Evolutionary conservation across 805 yeast species (phyloP).

Genomic region (Candida ovalis): DNA sequence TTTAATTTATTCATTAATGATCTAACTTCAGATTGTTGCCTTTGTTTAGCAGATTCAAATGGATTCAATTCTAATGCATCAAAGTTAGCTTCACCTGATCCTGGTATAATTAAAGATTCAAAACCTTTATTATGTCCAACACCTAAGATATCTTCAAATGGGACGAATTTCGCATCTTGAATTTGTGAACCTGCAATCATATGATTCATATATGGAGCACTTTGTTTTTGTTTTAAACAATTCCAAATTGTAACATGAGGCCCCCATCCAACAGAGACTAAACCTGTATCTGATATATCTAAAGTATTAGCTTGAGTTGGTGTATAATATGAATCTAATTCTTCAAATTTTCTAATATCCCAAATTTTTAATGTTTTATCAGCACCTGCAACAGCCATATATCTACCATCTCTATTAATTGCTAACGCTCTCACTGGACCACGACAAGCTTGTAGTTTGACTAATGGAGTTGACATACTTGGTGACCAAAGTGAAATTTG

Average conservation of each 20-base stretch:
- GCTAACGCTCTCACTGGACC: conserved; percentile 89
- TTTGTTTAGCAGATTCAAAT: conserved; percentile 83
- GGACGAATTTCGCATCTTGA: conserved; percentile 70
- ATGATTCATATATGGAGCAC: conserved; percentile 90
- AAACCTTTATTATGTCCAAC: conserved; percentile 78
- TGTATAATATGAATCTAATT: conserved; percentile 60
- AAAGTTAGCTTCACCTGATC: conserved; percentile 96
- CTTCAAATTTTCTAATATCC: conserved; percentile 86
- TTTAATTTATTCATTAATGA: conserved; percentile 79
- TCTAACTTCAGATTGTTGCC: conserved; percentile 91
- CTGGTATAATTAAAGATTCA: conserved; percentile 87
- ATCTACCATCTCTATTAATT: conserved; percentile 84
- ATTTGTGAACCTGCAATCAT: conserved; percentile 73
- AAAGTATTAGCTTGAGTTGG: conserved; percentile 85
- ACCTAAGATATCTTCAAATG: conserved; percentile 95
- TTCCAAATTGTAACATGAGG: conserved; percentile 95
- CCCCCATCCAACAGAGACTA: conserved; percentile 90
- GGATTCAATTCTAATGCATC: conserved; percentile 94
- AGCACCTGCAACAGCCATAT: conserved; percentile 91
- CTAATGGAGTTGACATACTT: conserved; percentile 78
- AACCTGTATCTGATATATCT: conserved; percentile 81
- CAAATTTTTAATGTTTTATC: conserved; percentile 84
- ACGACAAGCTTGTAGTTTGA: conserved; percentile 70
- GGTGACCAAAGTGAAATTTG: conserved; percentile 95
- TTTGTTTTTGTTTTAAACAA: conserved; percentile 61